Conservation (phyloP, 768 basidiomycete genomes). For the Podaxis mareebaensis region DNA sequence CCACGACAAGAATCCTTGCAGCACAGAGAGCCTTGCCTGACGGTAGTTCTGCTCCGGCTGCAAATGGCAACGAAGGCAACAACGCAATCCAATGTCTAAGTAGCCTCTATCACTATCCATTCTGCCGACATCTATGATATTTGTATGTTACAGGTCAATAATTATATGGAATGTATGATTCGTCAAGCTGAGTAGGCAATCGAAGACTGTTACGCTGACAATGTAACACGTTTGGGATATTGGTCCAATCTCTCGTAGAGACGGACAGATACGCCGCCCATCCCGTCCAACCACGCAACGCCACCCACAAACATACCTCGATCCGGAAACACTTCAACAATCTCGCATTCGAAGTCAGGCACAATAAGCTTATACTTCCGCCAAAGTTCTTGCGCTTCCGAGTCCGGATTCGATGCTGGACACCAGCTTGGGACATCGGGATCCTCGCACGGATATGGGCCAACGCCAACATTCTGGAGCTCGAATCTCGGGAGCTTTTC, state of each 20-base stretch:
- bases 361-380: conserved; percentile 58
- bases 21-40: too few species aligned
- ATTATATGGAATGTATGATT: not conserved
- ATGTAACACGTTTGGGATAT: not conserved
- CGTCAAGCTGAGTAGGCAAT: not conserved
- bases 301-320: conserved; percentile 63
- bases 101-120: too few species aligned
- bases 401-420: not conserved
- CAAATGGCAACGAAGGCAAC: too few species aligned
- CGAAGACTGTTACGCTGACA: not conserved
- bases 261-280: not conserved
- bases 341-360: conserved; percentile 64
- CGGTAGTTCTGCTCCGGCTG: too few species aligned
- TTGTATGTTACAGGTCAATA: not conserved
- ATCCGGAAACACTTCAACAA: conserved; percentile 67
- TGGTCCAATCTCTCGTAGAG: not conserved
- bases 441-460: not conserved
- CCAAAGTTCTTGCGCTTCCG: conserved; percentile 36
- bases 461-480: not conserved
- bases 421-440: not conserved
- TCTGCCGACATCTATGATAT: not conserved
- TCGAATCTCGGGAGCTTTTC: not conserved
- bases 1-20: too few species aligned
- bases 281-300: conserved; percentile 53
- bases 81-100: too few species aligned